phyloP scores from a whole-genome alignment of 208 protist species.

The Wallacemonas sp. region DNA sequence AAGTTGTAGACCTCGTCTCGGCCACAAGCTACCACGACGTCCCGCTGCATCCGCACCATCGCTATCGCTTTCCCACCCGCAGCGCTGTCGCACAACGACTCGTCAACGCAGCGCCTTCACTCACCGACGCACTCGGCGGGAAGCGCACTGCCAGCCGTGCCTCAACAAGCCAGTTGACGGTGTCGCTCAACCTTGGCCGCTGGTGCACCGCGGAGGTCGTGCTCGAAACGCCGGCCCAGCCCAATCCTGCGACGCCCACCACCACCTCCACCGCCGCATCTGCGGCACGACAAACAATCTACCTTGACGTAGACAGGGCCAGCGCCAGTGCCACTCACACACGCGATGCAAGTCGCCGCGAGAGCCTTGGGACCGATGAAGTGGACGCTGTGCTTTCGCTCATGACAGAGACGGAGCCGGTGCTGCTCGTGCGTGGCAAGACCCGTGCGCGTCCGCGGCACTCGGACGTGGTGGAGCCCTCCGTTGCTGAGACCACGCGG shows the following conservation, averaged over 20 bases:
- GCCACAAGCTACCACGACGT: conserved; percentile 26
- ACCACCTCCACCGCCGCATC: too few species aligned
- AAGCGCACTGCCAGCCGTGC: neutral
- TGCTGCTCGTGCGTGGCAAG: neutral
- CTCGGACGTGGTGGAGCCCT: too few species aligned
- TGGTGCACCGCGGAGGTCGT: conserved; percentile 24
- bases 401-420: neutral
- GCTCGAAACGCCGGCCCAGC: conserved; percentile 9
- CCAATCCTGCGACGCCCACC: too few species aligned
- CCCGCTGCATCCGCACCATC: conserved; percentile 37
- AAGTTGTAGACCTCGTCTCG: conserved; percentile 6
- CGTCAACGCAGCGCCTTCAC: neutral
- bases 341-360: too few species aligned
- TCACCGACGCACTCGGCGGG: neutral
- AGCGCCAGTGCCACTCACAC: too few species aligned
- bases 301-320: conserved; percentile 7
- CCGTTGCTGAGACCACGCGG: too few species aligned
- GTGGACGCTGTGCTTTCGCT: neutral
- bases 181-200: conserved; percentile 21
- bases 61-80: conserved; percentile 32
- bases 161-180: neutral
- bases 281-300: neutral
- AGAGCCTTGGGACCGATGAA: too few species aligned
- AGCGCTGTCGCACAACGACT: neutral
- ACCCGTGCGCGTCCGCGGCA: too few species aligned